Evolutionary conservation across 78 protist genomes (phyloP), one percentile per base, ranked within the genome.

Genomic region (Dictyostelium capitatum): DNA sequence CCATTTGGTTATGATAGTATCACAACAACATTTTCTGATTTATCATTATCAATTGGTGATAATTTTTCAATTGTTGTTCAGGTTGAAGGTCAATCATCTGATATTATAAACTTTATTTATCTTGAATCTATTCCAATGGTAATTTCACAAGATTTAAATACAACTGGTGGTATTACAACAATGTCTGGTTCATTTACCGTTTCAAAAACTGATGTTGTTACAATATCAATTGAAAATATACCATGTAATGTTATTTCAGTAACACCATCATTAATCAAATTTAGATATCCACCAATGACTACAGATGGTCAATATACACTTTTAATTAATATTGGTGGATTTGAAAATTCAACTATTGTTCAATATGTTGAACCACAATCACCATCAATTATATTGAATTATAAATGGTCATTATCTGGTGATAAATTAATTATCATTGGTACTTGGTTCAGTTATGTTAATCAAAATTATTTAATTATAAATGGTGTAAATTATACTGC

Each of bases 321-420:
- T 67, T 11, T 67, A 32, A 67, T 67, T 30, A 32, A 67, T 67
- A 67, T 67, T 32, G 75, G 75, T 32, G 75, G 75, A 11, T 67
- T 32, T 67, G 75, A 67, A 32, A 12, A 67, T 32, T 6, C 23
- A 11, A 67, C 75, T 30, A 12, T 4, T 1, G 75, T 67, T 32
- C n/a, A 25, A 28, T 67, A 32, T 7, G 12, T 14, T 19, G 23
- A 12, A 0, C 50, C 41, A 12, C 75, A 25, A 67, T 3, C 47
- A 0, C 41, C 46, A 67, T 30, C 46, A 17, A 14, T 67, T 32
- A 6, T 17, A 32, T 10, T 10, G 0, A 15, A n/a, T 67, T 32
- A 67, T 32, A 32, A 14, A 32, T 67, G 50, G 43, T 65, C 73
- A 23, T 37, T 2, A 37, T 9, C 12, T 9, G n/a, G 25, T 0